Evolutionary conservation across 2,329 filamentous ascomycete genomes (phyloP).

Genomic region (Aspergillus amoenus): DNA sequence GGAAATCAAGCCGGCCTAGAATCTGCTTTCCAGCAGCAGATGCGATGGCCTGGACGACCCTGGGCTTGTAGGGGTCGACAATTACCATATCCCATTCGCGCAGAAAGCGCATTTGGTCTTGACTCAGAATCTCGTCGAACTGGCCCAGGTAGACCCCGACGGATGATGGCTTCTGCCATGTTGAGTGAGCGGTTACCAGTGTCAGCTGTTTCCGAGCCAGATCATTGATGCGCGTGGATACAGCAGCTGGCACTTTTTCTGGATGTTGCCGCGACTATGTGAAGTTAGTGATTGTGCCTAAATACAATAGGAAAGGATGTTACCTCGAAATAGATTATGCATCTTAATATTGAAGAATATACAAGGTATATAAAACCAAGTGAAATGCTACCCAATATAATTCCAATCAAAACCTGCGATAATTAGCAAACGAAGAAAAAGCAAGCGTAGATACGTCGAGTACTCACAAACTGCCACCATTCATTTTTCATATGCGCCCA

Average conservation of each 20-base stretch:
- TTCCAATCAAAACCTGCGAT: slow-evolving; percentile 34
- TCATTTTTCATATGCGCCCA: slow-evolving; percentile 37
- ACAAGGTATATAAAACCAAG: slow-evolving; percentile 30
- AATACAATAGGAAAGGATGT: neutral
- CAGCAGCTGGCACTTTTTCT: slow-evolving; percentile 25
- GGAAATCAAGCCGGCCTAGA: slow-evolving; percentile 36
- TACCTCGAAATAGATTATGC: slow-evolving; percentile 32
- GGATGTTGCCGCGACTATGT: slow-evolving; percentile 24
- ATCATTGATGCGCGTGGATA: slow-evolving; percentile 23
- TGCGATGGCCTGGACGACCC: slow-evolving; percentile 36
- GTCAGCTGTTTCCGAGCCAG: slow-evolving; percentile 24
- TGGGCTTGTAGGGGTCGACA: slow-evolving; percentile 42
- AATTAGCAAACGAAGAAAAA: slow-evolving; percentile 13
- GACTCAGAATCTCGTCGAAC: slow-evolving; percentile 34
- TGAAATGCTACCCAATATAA: slow-evolving; percentile 31
- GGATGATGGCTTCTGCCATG: slow-evolving; percentile 30
- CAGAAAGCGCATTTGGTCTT: slow-evolving; percentile 36
- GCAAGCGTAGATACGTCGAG: neutral
- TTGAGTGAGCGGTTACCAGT: slow-evolving; percentile 16
- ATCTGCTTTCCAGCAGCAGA: slow-evolving; percentile 20
- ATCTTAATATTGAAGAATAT: slow-evolving; percentile 24
- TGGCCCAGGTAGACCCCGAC: slow-evolving; percentile 47
- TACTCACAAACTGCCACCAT: slow-evolving; percentile 47
- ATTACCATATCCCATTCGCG: slow-evolving; percentile 46
- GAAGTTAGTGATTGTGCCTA: neutral